Conservation (phyloP, 306 rosid species). For the Macrotyloma uniflorum region DNA sequence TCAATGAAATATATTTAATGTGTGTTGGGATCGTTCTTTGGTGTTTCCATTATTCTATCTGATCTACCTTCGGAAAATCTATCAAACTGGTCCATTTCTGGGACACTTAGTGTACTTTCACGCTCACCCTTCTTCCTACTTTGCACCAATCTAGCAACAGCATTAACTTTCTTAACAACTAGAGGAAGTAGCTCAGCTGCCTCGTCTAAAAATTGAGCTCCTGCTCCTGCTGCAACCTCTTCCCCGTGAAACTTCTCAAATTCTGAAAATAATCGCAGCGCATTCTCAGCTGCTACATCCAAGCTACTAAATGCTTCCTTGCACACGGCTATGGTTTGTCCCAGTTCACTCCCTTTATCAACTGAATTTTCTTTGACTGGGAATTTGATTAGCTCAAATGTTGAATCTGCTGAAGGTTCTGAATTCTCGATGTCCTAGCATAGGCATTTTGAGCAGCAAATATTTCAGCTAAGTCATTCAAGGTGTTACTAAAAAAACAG, state of each 20-base stretch:
- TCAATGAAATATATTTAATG: background rate
- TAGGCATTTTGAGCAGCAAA: slow-evolving; percentile 29
- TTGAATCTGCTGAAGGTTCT: slow-evolving; percentile 29
- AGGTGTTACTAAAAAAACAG: slow-evolving; percentile 1
- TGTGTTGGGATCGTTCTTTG: slow-evolving; percentile 18
- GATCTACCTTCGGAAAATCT: slow-evolving; percentile 26
- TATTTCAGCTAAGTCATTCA: slow-evolving; percentile 31
- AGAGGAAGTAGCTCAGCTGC: slow-evolving; percentile 59
- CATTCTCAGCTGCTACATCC: slow-evolving; percentile 62
- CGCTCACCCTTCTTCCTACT: slow-evolving; percentile 42
- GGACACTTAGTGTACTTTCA: slow-evolving; percentile 28
- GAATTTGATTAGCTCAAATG: slow-evolving; percentile 32
- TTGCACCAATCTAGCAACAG: slow-evolving; percentile 50
- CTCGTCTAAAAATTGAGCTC: slow-evolving; percentile 49
- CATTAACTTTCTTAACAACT: slow-evolving; percentile 58
- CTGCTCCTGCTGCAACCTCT: slow-evolving; percentile 37
- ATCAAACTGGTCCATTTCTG: slow-evolving; percentile 34
- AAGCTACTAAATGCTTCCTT: slow-evolving; percentile 57
- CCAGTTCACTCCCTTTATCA: slow-evolving; percentile 37
- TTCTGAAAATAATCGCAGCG: slow-evolving; percentile 42
- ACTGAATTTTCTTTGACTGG: slow-evolving; percentile 38
- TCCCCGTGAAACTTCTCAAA: slow-evolving; percentile 41
- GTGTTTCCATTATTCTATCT: slow-evolving; percentile 33
- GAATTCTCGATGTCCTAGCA: slow-evolving; percentile 49
- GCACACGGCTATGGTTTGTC: slow-evolving; percentile 50